Evolutionary conservation across 306 rosid species (phyloP), one percentile per base, ranked within the genome.

Genomic region (Pueraria montana): DNA sequence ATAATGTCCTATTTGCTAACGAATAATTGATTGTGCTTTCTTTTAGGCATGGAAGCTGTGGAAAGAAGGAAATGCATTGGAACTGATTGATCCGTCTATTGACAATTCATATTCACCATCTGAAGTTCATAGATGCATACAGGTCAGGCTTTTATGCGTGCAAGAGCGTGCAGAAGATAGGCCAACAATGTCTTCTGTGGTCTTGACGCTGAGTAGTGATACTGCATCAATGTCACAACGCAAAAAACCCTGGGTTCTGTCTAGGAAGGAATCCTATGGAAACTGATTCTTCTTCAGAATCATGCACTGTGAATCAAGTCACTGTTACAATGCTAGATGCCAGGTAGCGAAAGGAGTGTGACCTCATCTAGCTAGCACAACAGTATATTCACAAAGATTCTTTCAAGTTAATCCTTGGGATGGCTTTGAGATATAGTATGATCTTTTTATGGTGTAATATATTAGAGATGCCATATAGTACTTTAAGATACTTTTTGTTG

Each of bases 31-130:
- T 56, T 59, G 72, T 76, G 24, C 13, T 36, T 64, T 84, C 3
- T n/a, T n/a, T n/a, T 72, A 93, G 97, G 87, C 84, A 11, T 93
- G 97, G 97, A 88, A 76, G 63, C 72, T 82, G 21, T 93, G 96
- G 94, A 90, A 43, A 65, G 92, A 89, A 93, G 91, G 85, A 70
- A 89, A 89, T 53, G 92, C 75, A 0, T 66, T 91, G 56, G 90
- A 90, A 62, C 62, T 91, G 18, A 55, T 87, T 2, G 97, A 93
- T 86, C 72, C 96, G 1, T 86, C 90, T 0, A 72, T 87, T 10
- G 81, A 18, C 0, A 82, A 85, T 18, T 80, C 89, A 69, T 86
- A 80, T 76, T 82, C 87, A 4, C 75, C 86, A 18, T 63, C 92
- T 11, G 96, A 91, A 85, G 86, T 85, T 69, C 69, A 87, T 74